A percentile compares a stretch with the other conserved stretches of the same genome.
Evolutionary conservation across 2,329 filamentous ascomycete genomes (phyloP).

Genomic region (Alternaria infectoria): DNA sequence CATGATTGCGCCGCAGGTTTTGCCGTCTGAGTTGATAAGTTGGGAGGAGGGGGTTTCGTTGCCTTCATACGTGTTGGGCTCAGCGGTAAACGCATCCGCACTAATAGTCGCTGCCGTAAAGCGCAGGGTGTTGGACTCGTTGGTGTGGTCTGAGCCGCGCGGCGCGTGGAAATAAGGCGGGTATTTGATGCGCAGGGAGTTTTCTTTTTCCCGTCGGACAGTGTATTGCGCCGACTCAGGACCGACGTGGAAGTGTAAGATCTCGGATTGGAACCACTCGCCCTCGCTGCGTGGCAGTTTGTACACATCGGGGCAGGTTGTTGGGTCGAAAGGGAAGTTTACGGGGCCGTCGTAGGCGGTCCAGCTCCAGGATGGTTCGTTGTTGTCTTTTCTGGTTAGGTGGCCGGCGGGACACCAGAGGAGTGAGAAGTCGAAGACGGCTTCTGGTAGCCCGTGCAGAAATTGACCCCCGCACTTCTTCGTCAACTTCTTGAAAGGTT

Average conservation of each 20-base stretch:
- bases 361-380: constrained; percentile 45
- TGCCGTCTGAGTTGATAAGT: constrained; percentile 26
- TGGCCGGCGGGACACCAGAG: constrained; percentile 41
- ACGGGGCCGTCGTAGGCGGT: constrained; percentile 32
- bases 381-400: constrained; percentile 15
- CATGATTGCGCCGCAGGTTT: constrained; percentile 43
- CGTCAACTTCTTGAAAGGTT: constrained; percentile 30
- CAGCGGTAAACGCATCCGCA: constrained; percentile 31
- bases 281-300: constrained; percentile 25
- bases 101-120: constrained; percentile 35
- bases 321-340: constrained; percentile 44
- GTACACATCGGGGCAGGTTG: constrained; percentile 38
- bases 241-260: constrained; percentile 35
- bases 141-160: constrained; percentile 21
- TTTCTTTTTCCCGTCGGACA: constrained; percentile 34
- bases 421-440: constrained; percentile 40
- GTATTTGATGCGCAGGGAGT: constrained; percentile 29
- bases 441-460: constrained; percentile 40
- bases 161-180: constrained; percentile 36
- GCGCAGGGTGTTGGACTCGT: constrained; percentile 30
- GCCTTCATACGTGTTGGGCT: constrained; percentile 30
- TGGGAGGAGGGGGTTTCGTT: constrained; percentile 33
- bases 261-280: constrained; percentile 38
- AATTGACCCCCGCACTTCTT: constrained; percentile 40
- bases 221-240: constrained; percentile 31